A percentile compares a stretch with the other conserved stretches of the same genome.
These are phyloP conservation scores for Dicorynia guianensis DNA, from an alignment of 306 rosid genomes.

Conservation along the genomic window DNA sequence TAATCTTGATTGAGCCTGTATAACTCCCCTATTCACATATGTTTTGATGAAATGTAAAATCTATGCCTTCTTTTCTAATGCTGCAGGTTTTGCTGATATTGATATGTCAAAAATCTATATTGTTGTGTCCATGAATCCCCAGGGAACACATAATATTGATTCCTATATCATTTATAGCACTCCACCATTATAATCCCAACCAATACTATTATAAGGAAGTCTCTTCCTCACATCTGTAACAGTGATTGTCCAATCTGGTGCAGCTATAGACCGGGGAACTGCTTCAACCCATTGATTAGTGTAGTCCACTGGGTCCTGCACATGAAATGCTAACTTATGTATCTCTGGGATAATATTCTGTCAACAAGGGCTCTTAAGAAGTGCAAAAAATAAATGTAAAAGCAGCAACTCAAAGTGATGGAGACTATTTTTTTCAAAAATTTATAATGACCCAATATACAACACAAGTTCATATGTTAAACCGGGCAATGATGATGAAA, in stretches of 20 bases:
- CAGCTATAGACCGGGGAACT: slow-evolving; percentile 45
- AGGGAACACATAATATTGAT: not conserved
- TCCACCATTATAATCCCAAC: slow-evolving; percentile 28
- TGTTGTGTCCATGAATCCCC: slow-evolving; percentile 19
- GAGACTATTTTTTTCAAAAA: not conserved
- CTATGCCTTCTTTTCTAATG: slow-evolving; percentile 21
- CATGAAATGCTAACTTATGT: slow-evolving; percentile 20
- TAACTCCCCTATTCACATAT: not conserved
- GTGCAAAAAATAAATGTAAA: not conserved
- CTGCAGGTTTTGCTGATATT: not conserved
- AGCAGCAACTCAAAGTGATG: slow-evolving; percentile 1
- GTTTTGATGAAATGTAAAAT: not conserved
- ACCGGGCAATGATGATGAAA: not conserved
- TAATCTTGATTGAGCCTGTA: not conserved
- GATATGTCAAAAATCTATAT: slow-evolving; percentile 1
- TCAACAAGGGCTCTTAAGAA: not conserved
- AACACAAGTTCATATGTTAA: not conserved
- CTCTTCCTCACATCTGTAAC: slow-evolving; percentile 64
- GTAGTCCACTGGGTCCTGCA: slow-evolving; percentile 52
- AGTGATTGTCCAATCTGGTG: slow-evolving; percentile 57
- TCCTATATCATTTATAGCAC: slow-evolving; percentile 19
- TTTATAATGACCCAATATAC: not conserved
- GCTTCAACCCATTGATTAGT: slow-evolving; percentile 51
- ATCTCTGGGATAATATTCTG: slow-evolving; percentile 20
- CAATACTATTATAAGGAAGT: slow-evolving; percentile 26